A percentile compares a stretch with the other conserved stretches of the same genome.
phyloP scores from a whole-genome alignment of 441 rosid species.

The Hura crepitans region DNA sequence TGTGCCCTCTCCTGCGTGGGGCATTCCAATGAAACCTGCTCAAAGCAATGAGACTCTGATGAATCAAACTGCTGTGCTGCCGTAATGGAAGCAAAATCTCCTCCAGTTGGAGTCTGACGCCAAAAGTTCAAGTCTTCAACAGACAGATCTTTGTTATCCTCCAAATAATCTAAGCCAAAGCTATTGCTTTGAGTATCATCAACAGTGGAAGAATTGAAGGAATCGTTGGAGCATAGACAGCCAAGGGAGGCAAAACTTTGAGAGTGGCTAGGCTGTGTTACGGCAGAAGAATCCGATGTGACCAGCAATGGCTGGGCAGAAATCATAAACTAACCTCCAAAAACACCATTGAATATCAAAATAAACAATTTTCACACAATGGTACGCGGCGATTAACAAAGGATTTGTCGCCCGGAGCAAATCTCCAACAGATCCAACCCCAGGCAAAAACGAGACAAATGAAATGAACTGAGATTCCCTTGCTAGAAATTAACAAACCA shows the following conservation, averaged over 20 bases:
- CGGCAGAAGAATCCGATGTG: constrained; percentile 32
- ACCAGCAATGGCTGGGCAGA: constrained; percentile 42
- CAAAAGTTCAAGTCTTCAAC: constrained; percentile 20
- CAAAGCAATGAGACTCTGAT: constrained; percentile 30
- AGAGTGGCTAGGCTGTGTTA: constrained; percentile 20
- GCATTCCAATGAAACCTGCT: constrained; percentile 49
- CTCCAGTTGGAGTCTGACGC: constrained; percentile 20
- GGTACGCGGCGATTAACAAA: constrained; percentile 6
- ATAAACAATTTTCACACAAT: constrained; percentile 16
- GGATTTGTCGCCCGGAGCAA: constrained; percentile 12
- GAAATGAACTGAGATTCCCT: not conserved
- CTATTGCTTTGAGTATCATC: constrained; percentile 22
- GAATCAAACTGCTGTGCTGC: too few species aligned
- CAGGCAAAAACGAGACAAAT: constrained; percentile 7
- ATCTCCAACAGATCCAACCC: constrained; percentile 10
- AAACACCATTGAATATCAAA: constrained; percentile 37
- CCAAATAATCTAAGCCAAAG: constrained; percentile 22
- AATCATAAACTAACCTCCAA: constrained; percentile 51
- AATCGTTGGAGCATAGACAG: constrained; percentile 26
- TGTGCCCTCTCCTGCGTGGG: constrained; percentile 37
- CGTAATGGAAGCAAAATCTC: constrained; percentile 13
- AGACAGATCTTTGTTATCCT: constrained; percentile 18
- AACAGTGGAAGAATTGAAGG: constrained; percentile 25
- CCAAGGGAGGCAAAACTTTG: constrained; percentile 29
- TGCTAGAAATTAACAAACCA: not conserved